Percentiles rank a stretch among this genome's conserved stretches.
Evolutionary conservation across 192 early-diverging fungal species (phyloP).

Genomic region (Umbelopsis vinacea): DNA sequence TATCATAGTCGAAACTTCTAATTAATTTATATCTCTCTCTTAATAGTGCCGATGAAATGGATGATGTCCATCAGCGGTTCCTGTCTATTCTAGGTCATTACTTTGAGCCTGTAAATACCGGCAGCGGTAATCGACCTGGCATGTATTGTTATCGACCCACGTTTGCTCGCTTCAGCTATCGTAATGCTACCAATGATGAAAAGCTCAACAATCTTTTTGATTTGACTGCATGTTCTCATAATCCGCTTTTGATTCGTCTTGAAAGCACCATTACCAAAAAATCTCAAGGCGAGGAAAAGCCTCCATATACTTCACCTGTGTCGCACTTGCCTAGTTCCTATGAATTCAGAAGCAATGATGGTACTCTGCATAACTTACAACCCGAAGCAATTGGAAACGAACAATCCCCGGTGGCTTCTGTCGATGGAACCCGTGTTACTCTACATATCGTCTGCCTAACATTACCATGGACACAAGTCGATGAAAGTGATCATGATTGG

Average conservation of each 20-base stretch:
- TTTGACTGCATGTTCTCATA: slow-evolving; percentile 63
- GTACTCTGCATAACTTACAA: slow-evolving; percentile 52
- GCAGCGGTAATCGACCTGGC: slow-evolving; percentile 42
- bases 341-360: slow-evolving; percentile 41
- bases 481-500: slow-evolving; percentile 39
- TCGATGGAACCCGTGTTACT: slow-evolving; percentile 69
- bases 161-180: slow-evolving; percentile 39
- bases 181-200: slow-evolving; percentile 41
- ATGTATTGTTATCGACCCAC: slow-evolving; percentile 70
- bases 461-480: slow-evolving; percentile 55
- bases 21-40: neutral
- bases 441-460: slow-evolving; percentile 70
- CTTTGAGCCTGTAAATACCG: slow-evolving; percentile 59
- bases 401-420: slow-evolving; percentile 64
- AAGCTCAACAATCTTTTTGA: slow-evolving; percentile 45
- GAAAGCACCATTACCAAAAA: slow-evolving; percentile 71
- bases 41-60: slow-evolving; percentile 41
- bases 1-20: too few relatives aligned
- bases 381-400: slow-evolving; percentile 65
- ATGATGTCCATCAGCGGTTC: slow-evolving; percentile 54
- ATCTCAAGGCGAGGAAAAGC: slow-evolving; percentile 36
- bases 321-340: slow-evolving; percentile 69
- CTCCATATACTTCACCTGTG: slow-evolving; percentile 55
- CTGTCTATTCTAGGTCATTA: slow-evolving; percentile 59
- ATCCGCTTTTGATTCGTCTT: slow-evolving; percentile 70